Conservation (phyloP, 306 rosid species). For the Sphenostylis stenocarpa region DNA sequence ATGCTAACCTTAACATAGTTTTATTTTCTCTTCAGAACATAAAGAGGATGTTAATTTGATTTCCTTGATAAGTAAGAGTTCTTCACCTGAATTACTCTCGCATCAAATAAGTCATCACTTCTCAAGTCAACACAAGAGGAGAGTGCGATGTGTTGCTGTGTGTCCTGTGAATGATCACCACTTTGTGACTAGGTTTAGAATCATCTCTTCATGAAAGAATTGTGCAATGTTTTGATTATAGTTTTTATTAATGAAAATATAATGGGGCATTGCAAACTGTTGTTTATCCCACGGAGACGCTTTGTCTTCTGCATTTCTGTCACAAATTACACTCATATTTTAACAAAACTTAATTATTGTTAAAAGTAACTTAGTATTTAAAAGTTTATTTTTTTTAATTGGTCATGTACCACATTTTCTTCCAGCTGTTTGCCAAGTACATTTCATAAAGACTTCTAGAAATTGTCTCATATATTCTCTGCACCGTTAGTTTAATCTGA, state of each 20-base stretch:
- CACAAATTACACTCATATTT: neutral
- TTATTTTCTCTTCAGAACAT: slow-evolving; percentile 48
- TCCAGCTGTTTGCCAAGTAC: neutral
- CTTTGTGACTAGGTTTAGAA: slow-evolving; percentile 70
- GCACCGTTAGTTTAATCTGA: too few species aligned
- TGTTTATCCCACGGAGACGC: neutral
- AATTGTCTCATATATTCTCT: too few species aligned
- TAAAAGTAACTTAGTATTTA: too few species aligned
- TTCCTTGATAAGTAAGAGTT: slow-evolving; percentile 46
- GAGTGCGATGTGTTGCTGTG: slow-evolving; percentile 56
- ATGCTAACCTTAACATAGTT: neutral
- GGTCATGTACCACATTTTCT: neutral
- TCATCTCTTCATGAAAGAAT: neutral
- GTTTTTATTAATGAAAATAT: too few species aligned
- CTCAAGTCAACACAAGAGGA: slow-evolving; percentile 68
- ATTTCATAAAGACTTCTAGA: neutral
- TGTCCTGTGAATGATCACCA: slow-evolving; percentile 75
- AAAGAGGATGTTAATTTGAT: slow-evolving; percentile 59
- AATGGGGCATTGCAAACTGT: neutral
- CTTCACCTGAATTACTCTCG: slow-evolving; percentile 41
- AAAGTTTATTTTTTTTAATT: neutral
- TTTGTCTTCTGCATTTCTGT: too few species aligned
- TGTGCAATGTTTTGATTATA: neutral
- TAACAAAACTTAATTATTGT: neutral
- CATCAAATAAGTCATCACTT: slow-evolving; percentile 46